A percentile compares a stretch with the other conserved stretches of the same genome.
Evolutionary conservation across 2,329 filamentous ascomycete species (phyloP).

Genomic region (Graphium sp.): DNA sequence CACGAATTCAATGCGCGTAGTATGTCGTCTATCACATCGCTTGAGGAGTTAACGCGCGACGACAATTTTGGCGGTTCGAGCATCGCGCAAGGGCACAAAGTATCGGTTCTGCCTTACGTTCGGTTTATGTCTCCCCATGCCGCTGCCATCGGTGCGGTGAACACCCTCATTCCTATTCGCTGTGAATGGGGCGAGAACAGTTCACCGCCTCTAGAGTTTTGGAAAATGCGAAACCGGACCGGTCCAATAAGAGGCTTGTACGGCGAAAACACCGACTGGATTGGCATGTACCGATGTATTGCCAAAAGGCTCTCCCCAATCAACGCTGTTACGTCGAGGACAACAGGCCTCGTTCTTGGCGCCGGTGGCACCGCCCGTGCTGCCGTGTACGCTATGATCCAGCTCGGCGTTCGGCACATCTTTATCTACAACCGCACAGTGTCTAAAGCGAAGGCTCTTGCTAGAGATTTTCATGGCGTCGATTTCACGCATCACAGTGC

Average conservation of each 20-base stretch:
- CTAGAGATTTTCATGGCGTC: too few species aligned
- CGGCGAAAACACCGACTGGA: conserved; percentile 71
- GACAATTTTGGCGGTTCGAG: conserved; percentile 56
- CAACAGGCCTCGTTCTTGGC: conserved; percentile 42
- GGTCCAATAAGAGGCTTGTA: conserved; percentile 54
- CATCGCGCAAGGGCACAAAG: too few species aligned
- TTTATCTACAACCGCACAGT: conserved; percentile 57
- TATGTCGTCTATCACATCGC: conserved; percentile 45
- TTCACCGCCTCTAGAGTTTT: too few species aligned
- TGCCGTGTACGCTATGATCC: conserved; percentile 62
- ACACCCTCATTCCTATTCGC: conserved; percentile 58
- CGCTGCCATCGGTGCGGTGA: conserved; percentile 58
- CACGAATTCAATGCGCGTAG: conserved; percentile 49
- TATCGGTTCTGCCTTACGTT: conserved; percentile 60
- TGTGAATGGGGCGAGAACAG: too few species aligned
- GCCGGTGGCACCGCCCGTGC: conserved; percentile 65
- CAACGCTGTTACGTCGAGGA: conserved; percentile 40
- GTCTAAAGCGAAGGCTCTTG: conserved; percentile 49
- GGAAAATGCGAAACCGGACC: conserved; percentile 44
- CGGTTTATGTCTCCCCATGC: conserved; percentile 53
- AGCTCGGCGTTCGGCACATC: conserved; percentile 60
- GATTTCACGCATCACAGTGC: conserved; percentile 56
- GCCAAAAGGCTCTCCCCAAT: conserved; percentile 57
- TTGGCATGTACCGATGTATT: conserved; percentile 59
- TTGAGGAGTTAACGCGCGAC: conserved; percentile 48